Percentiles rank a stretch among this genome's conserved stretches.
Evolutionary conservation across 225 moss, liverwort and hornwort genomes (phyloP).

Genomic region (Physcomitrellopsis africana): DNA sequence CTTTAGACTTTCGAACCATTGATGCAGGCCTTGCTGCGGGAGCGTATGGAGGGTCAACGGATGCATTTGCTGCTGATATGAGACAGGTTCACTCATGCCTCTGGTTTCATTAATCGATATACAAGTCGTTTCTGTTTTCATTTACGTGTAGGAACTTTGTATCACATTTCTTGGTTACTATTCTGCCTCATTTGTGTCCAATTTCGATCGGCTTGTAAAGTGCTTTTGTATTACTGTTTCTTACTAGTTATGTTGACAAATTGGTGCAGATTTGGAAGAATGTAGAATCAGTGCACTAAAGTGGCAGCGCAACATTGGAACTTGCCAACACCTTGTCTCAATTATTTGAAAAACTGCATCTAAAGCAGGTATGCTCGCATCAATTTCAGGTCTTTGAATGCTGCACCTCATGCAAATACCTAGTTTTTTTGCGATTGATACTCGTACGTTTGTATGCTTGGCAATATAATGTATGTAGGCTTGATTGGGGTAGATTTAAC

Average conservation of each 20-base stretch:
- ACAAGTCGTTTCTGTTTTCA: neutral
- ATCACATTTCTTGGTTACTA: constrained; percentile 3
- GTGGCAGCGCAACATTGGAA: constrained; percentile 62
- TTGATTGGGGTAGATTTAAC: constrained; percentile 3
- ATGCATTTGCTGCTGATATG: constrained; percentile 92
- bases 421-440: constrained; percentile 3
- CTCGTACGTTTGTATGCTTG: constrained; percentile 11
- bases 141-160: constrained; percentile 8
- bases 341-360: constrained; percentile 80
- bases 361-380: constrained; percentile 71
- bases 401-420: neutral
- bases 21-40: constrained; percentile 93
- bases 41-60: constrained; percentile 86
- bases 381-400: neutral
- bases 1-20: constrained; percentile 91
- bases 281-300: constrained; percentile 63
- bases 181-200: constrained; percentile 9
- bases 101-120: constrained; percentile 21
- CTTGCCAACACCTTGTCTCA: constrained; percentile 65
- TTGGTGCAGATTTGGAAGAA: constrained; percentile 85
- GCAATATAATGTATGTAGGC: constrained; percentile 1
- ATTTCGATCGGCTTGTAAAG: constrained; percentile 10
- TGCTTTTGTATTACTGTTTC: neutral
- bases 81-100: constrained; percentile 66
- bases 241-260: constrained; percentile 25